A percentile compares a stretch with the other conserved stretches of the same genome.
phyloP scores from a whole-genome alignment of 176 grass and related monocot species.

The Secale cereale region DNA sequence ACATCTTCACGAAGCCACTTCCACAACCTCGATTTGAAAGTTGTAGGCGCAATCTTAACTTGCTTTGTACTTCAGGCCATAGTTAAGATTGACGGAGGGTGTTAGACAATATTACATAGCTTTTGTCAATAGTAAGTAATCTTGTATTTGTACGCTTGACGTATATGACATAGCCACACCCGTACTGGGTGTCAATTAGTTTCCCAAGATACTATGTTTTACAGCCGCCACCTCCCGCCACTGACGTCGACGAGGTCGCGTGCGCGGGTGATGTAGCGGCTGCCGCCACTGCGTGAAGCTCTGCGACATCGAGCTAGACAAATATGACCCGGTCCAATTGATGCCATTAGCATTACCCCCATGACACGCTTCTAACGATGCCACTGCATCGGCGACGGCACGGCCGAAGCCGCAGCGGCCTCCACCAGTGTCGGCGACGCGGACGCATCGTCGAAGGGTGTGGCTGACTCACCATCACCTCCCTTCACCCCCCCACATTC shows the following conservation, averaged over 20 bases:
- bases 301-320: conserved; percentile 64
- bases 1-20: no score
- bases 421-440: conserved; percentile 27
- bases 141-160: no score
- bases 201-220: no score
- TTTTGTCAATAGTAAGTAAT: no score
- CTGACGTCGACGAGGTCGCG: background rate
- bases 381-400: background rate
- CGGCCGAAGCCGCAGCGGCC: background rate
- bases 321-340: conserved; percentile 3
- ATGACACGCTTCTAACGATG: background rate
- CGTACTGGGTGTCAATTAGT: no score
- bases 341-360: background rate
- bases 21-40: no score
- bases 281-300: conserved; percentile 83
- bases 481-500: no score
- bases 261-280: conserved; percentile 67
- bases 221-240: background rate
- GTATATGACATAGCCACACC: no score
- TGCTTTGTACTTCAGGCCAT: no score
- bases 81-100: no score
- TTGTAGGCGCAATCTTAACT: no score
- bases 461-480: background rate
- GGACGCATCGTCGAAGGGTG: conserved; percentile 16
- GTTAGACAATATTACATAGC: no score